Evolutionary conservation across 2,329 filamentous ascomycete genomes (phyloP), one percentile per base, ranked within the genome.

Genomic region (Xylariales sp.): DNA sequence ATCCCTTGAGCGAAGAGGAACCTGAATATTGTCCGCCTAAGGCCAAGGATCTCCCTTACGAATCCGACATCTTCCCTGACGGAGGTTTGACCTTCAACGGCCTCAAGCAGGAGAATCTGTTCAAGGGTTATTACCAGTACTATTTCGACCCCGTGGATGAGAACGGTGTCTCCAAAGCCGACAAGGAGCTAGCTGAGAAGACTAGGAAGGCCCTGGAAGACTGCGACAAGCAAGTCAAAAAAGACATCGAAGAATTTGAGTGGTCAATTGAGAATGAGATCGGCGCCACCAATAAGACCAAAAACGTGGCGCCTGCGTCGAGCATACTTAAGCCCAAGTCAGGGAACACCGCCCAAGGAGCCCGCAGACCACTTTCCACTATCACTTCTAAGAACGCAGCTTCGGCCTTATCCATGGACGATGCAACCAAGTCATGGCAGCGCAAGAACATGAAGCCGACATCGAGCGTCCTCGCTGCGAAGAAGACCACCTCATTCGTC

Each of bases 21-120:
- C 79, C 91, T 43, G 93, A 97, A 68, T 95, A 95, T 59, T 89
- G 88, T 57, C 88, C 91, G 5, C 88, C 88, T 0, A 82, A 72
- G 43, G 75, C 81, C 2, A 74, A 74, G 48, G 72, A 79, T n/a
- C 65, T 79, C 10, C 76, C 77, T 0, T 86, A 87, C 52, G 71
- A 83, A 49, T 85, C 83, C 15, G 83, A 88, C 38, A 72, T 85
- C 41, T 78, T 85, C 44, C 79, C 81, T 5, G 63, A 70, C 31
- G 70, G 67, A 2, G 69, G 66, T 31, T 59, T 82, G 25, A 79
- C 70, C 1, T 75, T 81, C 34, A 68, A 78, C 7, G 70, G 69
- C 0, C 59, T 84, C 15, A 78, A 78, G 54, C 68, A 66, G 1
- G 69, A 74, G 48, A 82, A 82, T 48, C 52, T 76, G 3, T 63